These are phyloP conservation scores for Phytopythium cucurbitacearum DNA, from an alignment of 352 stramenopile genomes.

Conservation along the genomic window DNA sequence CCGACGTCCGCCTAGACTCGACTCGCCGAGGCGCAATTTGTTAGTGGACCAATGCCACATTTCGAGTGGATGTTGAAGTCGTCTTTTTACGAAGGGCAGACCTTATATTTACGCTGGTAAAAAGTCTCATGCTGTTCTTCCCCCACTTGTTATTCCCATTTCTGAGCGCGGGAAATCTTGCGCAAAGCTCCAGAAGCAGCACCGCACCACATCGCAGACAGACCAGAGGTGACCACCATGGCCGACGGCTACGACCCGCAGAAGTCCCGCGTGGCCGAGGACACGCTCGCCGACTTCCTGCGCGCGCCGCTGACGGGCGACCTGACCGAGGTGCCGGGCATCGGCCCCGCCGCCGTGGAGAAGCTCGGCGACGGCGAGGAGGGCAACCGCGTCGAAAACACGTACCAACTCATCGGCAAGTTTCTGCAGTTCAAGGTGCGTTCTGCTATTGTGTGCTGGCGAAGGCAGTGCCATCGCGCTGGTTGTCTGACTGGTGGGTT, in stretches of 20 bases:
- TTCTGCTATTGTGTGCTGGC: not conserved
- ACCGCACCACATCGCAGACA: not conserved
- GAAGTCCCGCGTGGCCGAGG: slow-evolving; percentile 88
- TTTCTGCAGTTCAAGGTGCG: slow-evolving; percentile 83
- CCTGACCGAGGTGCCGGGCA: slow-evolving; percentile 93
- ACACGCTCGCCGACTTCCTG: slow-evolving; percentile 92
- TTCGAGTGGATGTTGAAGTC: too few relatives aligned
- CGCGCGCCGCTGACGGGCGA: slow-evolving; percentile 89
- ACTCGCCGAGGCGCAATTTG: slow-evolving; percentile 42
- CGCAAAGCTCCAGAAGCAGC: not conserved
- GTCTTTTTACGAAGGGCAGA: too few relatives aligned
- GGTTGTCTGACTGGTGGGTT: slow-evolving; percentile 32
- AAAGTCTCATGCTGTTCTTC: slow-evolving; percentile 1
- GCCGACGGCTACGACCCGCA: slow-evolving; percentile 89
- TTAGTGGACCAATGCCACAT: not conserved
- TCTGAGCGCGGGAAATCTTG: slow-evolving; percentile 2
- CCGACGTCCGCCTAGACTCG: slow-evolving; percentile 21
- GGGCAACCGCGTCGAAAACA: slow-evolving; percentile 92
- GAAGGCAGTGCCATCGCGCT: not conserved
- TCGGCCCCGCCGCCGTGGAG: slow-evolving; percentile 87
- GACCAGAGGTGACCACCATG: slow-evolving; percentile 24
- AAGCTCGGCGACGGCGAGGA: slow-evolving; percentile 85
- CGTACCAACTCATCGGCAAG: slow-evolving; percentile 98
- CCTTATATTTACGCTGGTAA: too few relatives aligned
- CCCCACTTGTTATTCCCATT: slow-evolving; percentile 3